A percentile compares a stretch with the other conserved stretches of the same genome.
These are phyloP conservation scores for Eutrema japonicum DNA, from an alignment of 345 rosid species.

Conservation along the genomic window DNA sequence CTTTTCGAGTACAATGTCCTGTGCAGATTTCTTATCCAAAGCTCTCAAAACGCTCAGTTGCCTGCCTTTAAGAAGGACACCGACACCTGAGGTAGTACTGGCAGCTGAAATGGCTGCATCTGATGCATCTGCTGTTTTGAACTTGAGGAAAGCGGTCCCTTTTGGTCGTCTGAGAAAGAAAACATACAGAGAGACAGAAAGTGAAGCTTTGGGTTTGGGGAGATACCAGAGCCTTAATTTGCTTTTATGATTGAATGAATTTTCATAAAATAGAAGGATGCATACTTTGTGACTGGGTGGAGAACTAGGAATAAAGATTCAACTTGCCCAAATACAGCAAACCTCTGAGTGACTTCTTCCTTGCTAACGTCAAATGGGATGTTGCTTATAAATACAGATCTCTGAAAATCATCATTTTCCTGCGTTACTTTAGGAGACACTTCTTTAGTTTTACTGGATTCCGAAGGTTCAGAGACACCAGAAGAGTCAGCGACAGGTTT, in stretches of 20 bases:
- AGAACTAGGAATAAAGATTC: constrained; percentile 75
- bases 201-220: constrained; percentile 13
- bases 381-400: constrained; percentile 79
- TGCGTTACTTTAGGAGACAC: constrained; percentile 46
- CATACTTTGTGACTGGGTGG: constrained; percentile 86
- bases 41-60: constrained; percentile 76
- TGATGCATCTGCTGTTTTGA: constrained; percentile 71
- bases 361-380: constrained; percentile 75
- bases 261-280: constrained; percentile 3
- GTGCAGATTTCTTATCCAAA: constrained; percentile 81
- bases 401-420: constrained; percentile 64
- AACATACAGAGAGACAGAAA: constrained; percentile 20
- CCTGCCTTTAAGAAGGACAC: constrained; percentile 82
- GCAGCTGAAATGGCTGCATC: constrained; percentile 79
- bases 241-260: constrained; percentile 1
- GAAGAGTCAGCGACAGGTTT: constrained; percentile 46
- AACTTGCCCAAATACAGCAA: constrained; percentile 77
- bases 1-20: constrained; percentile 71
- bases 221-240: constrained; percentile 5
- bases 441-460: constrained; percentile 48
- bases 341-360: constrained; percentile 78
- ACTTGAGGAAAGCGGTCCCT: constrained; percentile 93
- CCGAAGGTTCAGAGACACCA: constrained; percentile 46
- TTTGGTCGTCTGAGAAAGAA: constrained; percentile 72
- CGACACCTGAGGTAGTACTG: constrained; percentile 59